A percentile compares a stretch with the other conserved stretches of the same genome.
Conservation (phyloP, 495 filamentous ascomycete species). For the Aspergillus biplanus region DNA sequence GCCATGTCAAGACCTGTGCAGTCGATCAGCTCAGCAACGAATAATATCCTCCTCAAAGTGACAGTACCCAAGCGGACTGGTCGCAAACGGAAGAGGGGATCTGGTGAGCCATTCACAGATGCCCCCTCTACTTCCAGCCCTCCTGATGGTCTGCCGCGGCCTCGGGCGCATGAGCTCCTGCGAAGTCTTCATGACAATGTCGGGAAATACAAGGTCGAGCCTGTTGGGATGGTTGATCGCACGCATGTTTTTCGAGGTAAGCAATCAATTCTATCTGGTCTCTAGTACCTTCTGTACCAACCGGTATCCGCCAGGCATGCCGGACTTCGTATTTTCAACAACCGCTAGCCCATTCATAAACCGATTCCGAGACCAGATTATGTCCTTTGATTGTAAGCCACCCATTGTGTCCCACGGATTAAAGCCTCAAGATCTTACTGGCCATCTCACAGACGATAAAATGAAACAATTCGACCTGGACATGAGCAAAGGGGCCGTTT, state of each 20-base stretch:
- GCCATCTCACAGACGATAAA: conserved; percentile 54
- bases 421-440: conserved; percentile 9
- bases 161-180: conserved; percentile 50
- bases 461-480: conserved; percentile 76
- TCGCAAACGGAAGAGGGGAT: conserved; percentile 78
- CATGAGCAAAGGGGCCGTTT: conserved; percentile 59
- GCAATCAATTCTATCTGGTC: conserved; percentile 5
- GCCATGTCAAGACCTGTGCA: conserved; percentile 72
- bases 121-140: conserved; percentile 18
- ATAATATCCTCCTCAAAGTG: conserved; percentile 84
- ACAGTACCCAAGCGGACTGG: conserved; percentile 86
- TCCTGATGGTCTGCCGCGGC: conserved; percentile 24
- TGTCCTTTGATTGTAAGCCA: conserved; percentile 65
- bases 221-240: conserved; percentile 70
- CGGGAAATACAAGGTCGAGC: conserved; percentile 67
- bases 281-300: neutral
- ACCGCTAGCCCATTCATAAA: conserved; percentile 63
- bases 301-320: conserved; percentile 43
- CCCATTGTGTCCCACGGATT: neutral
- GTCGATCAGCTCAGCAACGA: conserved; percentile 70
- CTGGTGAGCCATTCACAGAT: conserved; percentile 62
- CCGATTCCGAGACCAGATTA: conserved; percentile 64
- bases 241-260: conserved; percentile 87
- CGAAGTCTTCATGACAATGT: conserved; percentile 73
- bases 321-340: conserved; percentile 79